These are phyloP conservation scores for Cystoderma amianthinum DNA, from an alignment of 768 basidiomycete genomes.

Conservation along the genomic window DNA sequence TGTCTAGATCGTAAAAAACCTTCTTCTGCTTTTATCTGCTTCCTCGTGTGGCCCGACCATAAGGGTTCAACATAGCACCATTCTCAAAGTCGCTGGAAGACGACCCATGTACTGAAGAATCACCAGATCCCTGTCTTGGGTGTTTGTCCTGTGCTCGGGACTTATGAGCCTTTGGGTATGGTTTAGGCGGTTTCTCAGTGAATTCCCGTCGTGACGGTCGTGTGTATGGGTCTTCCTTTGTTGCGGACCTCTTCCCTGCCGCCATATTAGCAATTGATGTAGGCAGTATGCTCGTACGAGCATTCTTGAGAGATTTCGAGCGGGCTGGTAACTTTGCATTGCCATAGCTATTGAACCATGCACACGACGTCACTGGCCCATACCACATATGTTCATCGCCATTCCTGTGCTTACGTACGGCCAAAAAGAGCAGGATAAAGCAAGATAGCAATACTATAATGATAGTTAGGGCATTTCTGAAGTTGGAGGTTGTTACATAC, in stretches of 20 bases:
- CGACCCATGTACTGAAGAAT: slow-evolving; percentile 24
- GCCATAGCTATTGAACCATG: slow-evolving; percentile 60
- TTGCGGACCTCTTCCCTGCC: background rate
- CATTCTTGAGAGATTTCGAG: slow-evolving; percentile 18
- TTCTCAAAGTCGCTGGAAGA: slow-evolving; percentile 28
- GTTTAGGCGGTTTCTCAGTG: slow-evolving; percentile 18
- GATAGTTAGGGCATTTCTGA: slow-evolving; percentile 5
- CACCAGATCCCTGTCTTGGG: slow-evolving; percentile 23
- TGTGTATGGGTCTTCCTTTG: background rate
- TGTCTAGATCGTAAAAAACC: background rate
- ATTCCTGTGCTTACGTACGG: slow-evolving; percentile 31
- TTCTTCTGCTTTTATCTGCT: slow-evolving; percentile 9
- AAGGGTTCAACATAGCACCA: slow-evolving; percentile 36
- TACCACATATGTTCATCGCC: slow-evolving; percentile 60
- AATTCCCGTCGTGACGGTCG: slow-evolving; percentile 1
- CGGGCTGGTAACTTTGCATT: slow-evolving; percentile 24
- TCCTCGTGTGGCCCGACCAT: slow-evolving; percentile 13
- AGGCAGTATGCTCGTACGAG: slow-evolving; percentile 30
- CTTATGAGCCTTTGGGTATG: slow-evolving; percentile 11
- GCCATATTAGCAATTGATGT: slow-evolving; percentile 11
- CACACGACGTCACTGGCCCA: slow-evolving; percentile 60
- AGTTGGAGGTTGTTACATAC: no score
- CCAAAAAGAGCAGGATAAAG: slow-evolving; percentile 30
- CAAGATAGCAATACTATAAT: slow-evolving; percentile 28
- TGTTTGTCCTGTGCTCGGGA: slow-evolving; percentile 1